Evolutionary conservation across 2,329 filamentous ascomycete genomes (phyloP).

Genomic region (Pseudocercospora crystallina): DNA sequence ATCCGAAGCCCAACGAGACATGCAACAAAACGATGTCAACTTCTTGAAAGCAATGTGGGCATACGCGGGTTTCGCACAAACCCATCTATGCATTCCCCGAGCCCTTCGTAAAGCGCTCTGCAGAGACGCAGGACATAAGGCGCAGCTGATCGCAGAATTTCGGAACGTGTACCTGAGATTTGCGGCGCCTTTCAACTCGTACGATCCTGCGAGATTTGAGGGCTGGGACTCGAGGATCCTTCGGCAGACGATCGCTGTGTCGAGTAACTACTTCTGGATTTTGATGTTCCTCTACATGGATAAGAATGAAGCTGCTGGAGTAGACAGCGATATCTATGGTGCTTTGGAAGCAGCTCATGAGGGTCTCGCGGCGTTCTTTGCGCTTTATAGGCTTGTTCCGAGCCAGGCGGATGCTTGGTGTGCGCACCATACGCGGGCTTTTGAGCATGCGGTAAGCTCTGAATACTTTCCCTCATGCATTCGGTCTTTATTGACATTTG

Average conservation of each 20-base stretch:
- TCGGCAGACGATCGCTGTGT: constrained; percentile 1
- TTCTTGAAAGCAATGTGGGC: constrained; percentile 12
- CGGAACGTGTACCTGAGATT: not conserved
- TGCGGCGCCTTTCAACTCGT: not conserved
- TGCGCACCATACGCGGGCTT: too few species aligned
- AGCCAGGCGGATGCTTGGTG: too few species aligned
- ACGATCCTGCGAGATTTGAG: not conserved
- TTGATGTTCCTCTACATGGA: constrained; percentile 13
- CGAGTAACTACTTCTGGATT: constrained; percentile 7
- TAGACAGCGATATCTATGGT: constrained; percentile 1
- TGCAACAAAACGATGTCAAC: not conserved
- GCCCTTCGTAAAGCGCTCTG: not conserved
- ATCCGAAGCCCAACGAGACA: too few species aligned
- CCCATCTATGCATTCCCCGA: constrained; percentile 5
- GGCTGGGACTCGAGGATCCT: not conserved
- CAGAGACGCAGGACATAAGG: not conserved
- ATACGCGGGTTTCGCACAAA: constrained; percentile 4
- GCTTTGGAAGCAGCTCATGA: constrained; percentile 4
- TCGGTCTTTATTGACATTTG: too few species aligned
- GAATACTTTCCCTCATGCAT: too few species aligned
- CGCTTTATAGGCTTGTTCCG: not conserved
- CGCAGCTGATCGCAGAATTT: constrained; percentile 1
- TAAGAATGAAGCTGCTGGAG: not conserved
- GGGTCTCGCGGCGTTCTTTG: constrained; percentile 8
- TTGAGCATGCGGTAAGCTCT: too few species aligned